Evolutionary conservation across 2,329 filamentous ascomycete genomes (phyloP), one percentile per base, ranked within the genome.

Genomic region (Phaeosphaeriaceae sp.): DNA sequence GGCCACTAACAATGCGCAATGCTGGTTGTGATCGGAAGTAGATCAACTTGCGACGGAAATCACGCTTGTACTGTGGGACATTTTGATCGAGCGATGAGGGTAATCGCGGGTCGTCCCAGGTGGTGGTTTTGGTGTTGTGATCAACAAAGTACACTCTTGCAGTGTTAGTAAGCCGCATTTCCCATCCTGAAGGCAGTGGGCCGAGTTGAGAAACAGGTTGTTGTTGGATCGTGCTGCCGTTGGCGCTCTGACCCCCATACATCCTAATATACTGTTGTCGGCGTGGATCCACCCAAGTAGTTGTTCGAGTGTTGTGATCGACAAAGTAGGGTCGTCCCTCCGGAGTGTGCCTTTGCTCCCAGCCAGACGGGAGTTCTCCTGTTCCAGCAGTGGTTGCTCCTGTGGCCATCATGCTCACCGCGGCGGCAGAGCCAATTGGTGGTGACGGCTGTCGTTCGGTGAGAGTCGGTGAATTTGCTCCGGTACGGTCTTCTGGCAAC

Each of bases 91-190:
- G 80, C 1, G 94, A 97, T 2, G 93, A 97, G 18, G 94, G 94
- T 61, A 99, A 79, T 68, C 94, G 86, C 29, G 94, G 94, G 68
- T 99, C 94, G 70, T 99, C 94, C 94, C 94, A 99, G 1, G 94
- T 99, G 3, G 94, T 99, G 0, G 94, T 99, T 81, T 99, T 99
- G 36, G 94, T 99, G 77, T 99, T 99, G 78, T 99, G 94, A 68
- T 99, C 94, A 36, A 99, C 94, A 74, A 99, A 99, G 77, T 99
- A 99, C 13, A 99, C 94, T 51, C 94, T 85, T 21, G 94, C 94
- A 12, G 94, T 99, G 75, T 99, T 97, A 44, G 94, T 99, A 42
- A 99, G 86, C 52, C 94, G 90, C 94, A 99, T 99, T 81, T 99
- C 94, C 94, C 94, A 99, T 2, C 94, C 94, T 67, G 94, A 97